These are phyloP conservation scores for Pseudogymnoascus verrucosus DNA, from an alignment of 2,329 filamentous ascomycete genomes.

Conservation along the genomic window DNA sequence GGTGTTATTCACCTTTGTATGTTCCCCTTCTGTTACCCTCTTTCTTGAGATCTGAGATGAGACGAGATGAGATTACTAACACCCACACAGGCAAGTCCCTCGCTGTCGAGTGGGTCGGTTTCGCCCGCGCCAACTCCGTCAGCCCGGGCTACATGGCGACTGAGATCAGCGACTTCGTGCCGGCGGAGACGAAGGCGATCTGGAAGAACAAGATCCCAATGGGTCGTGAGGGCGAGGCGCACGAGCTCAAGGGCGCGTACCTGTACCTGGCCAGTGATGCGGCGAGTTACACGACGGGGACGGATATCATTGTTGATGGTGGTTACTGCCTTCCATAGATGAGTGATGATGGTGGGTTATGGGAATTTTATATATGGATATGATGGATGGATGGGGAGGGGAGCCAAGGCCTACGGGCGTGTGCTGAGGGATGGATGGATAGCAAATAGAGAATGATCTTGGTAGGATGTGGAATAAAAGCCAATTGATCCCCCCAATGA, in stretches of 20 bases:
- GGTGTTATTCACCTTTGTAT: constrained; percentile 51
- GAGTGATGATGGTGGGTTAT: neutral
- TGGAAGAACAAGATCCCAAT: constrained; percentile 77
- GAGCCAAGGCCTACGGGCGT: neutral
- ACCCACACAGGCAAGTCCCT: constrained; percentile 50
- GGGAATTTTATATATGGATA: neutral
- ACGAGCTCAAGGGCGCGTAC: constrained; percentile 77
- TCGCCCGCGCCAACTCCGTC: constrained; percentile 64
- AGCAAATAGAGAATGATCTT: neutral
- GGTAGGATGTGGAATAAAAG: neutral
- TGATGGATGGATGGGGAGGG: neutral
- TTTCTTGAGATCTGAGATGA: neutral
- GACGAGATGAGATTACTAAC: constrained; percentile 1
- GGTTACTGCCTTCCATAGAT: constrained; percentile 14
- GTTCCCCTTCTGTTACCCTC: constrained; percentile 23
- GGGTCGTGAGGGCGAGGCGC: constrained; percentile 63
- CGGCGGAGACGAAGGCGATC: constrained; percentile 57
- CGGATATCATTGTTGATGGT: constrained; percentile 18
- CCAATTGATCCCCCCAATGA: neutral
- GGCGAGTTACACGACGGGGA: constrained; percentile 70
- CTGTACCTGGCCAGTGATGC: constrained; percentile 76
- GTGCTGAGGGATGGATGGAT: neutral
- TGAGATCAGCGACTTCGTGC: constrained; percentile 60
- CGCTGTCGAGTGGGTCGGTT: constrained; percentile 69
- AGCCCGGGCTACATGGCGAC: constrained; percentile 71